Percentiles rank a stretch among this genome's conserved stretches.
phyloP scores from a whole-genome alignment of 306 rosid genomes.

The Erythrophleum fordii region DNA sequence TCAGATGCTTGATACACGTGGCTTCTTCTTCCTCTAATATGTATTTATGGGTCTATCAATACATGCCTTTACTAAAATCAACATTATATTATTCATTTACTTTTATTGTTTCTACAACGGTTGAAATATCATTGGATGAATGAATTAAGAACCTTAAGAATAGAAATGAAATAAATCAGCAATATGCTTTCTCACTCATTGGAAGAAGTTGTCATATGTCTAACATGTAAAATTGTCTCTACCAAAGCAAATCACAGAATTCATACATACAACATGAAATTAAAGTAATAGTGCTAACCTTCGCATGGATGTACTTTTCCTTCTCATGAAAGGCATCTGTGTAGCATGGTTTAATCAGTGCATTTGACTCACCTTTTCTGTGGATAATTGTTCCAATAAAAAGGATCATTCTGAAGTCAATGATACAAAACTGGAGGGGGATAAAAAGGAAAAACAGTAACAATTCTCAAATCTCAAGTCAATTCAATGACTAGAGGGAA shows the following conservation, averaged over 20 bases:
- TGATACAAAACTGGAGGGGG: not conserved
- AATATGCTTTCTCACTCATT: conserved; percentile 19
- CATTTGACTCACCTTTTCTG: conserved; percentile 60
- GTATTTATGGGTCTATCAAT: too few species aligned
- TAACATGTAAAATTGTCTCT: conserved; percentile 24
- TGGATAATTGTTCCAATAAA: conserved; percentile 38
- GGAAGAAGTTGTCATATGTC: conserved; percentile 20
- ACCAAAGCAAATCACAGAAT: conserved; percentile 15
- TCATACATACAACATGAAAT: conserved; percentile 14
- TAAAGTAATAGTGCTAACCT: conserved; percentile 54
- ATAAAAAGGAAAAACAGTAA: not conserved
- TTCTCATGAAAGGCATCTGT: conserved; percentile 62
- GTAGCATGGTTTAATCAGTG: conserved; percentile 67
- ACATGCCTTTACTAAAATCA: not conserved
- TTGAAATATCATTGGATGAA: conserved; percentile 14
- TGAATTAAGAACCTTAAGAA: conserved; percentile 7
- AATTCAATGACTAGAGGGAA: not conserved
- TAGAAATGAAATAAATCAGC: not conserved
- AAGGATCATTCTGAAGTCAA: conserved; percentile 7
- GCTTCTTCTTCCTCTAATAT: too few species aligned
- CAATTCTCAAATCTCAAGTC: not conserved
- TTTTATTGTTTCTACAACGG: not conserved
- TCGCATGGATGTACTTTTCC: conserved; percentile 92
- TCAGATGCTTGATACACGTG: too few species aligned
- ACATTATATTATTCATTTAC: not conserved